Evolutionary conservation across 2,329 filamentous ascomycete species (phyloP).

Genomic region (Calonectria leucothoes): DNA sequence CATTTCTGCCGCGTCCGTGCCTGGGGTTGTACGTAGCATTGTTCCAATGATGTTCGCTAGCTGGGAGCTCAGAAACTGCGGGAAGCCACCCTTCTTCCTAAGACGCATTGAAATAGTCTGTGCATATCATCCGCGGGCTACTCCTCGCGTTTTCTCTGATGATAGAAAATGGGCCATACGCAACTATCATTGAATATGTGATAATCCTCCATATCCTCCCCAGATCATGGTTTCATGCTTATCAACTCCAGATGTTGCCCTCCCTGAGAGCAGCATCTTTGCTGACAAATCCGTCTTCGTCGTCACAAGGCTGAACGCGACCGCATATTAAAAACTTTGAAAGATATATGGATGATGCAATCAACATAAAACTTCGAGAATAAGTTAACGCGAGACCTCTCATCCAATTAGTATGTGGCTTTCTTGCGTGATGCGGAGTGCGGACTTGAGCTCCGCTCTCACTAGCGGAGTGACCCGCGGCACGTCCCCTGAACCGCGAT

Average conservation of each 20-base stretch:
- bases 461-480: background rate
- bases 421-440: conserved; percentile 6
- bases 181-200: background rate
- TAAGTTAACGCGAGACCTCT: background rate
- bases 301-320: background rate
- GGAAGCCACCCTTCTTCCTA: background rate
- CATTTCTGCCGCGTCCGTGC: background rate
- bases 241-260: background rate
- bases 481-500: background rate
- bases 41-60: background rate
- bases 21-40: background rate
- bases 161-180: background rate
- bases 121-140: background rate
- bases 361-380: background rate
- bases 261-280: background rate
- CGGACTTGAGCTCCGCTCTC: background rate
- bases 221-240: background rate
- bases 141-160: background rate
- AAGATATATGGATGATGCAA: background rate
- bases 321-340: no score
- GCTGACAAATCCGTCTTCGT: background rate
- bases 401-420: background rate
- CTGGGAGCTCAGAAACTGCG: background rate
- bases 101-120: background rate
- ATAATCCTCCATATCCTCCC: background rate